Evolutionary conservation across 352 stramenopile species (phyloP).

Genomic region (Globisporangium echinulatum): DNA sequence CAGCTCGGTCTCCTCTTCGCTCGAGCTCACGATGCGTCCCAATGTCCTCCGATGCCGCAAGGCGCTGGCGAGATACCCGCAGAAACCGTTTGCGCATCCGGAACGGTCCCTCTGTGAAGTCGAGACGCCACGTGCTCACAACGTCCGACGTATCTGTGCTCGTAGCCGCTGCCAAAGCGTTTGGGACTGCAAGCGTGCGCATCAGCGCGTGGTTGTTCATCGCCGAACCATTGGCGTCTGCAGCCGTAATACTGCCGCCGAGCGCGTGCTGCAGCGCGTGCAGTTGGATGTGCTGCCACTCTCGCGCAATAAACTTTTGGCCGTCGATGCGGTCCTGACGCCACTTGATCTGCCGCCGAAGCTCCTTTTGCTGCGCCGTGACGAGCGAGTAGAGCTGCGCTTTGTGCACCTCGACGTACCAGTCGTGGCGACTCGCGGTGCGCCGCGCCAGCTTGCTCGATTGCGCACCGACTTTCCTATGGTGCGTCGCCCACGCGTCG

Average conservation of each 20-base stretch:
- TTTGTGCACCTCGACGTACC: constrained; percentile 29
- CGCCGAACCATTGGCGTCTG: constrained; percentile 1
- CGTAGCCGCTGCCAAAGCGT: background rate
- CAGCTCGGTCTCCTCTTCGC: background rate
- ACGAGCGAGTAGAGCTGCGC: constrained; percentile 31
- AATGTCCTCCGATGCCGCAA: background rate
- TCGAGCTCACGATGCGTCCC: background rate
- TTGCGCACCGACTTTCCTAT: constrained; percentile 30
- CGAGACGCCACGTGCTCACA: constrained; percentile 26
- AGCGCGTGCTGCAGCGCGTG: constrained; percentile 24
- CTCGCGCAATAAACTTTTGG: constrained; percentile 52
- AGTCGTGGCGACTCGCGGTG: constrained; percentile 32
- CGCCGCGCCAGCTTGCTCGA: constrained; percentile 38
- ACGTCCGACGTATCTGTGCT: background rate
- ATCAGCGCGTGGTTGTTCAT: constrained; percentile 8
- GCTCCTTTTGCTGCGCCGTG: constrained; percentile 38
- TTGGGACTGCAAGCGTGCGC: background rate
- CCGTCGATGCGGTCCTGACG: constrained; percentile 55
- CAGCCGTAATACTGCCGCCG: constrained; percentile 3
- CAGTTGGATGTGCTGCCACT: constrained; percentile 39
- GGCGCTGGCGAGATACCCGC: constrained; percentile 1
- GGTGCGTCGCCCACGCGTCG: constrained; percentile 37
- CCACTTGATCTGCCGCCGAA: constrained; percentile 57
- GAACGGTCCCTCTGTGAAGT: constrained; percentile 62
- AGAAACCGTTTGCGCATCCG: constrained; percentile 58